Percentiles rank a stretch among this genome's conserved stretches.
Conservation (phyloP, 2,329 filamentous ascomycete species). For the Aureobasidium melanogenum region DNA sequence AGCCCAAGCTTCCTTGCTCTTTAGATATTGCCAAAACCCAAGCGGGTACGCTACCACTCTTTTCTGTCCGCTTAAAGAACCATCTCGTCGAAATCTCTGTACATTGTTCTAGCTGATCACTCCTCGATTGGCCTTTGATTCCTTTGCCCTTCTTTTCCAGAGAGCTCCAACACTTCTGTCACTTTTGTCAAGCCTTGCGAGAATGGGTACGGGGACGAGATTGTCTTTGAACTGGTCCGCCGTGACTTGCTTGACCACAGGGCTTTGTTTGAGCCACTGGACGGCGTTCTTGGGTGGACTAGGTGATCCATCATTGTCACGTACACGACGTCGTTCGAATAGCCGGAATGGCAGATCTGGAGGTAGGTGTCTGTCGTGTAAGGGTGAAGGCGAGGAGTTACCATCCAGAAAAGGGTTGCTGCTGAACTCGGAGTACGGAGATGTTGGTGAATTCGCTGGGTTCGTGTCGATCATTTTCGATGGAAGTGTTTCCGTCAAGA, state of each 20-base stretch:
- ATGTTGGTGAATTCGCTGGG: background rate
- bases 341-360: background rate
- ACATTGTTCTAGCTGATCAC: background rate
- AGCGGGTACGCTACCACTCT: background rate
- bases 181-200: background rate
- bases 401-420: background rate
- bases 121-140: background rate
- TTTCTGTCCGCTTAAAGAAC: background rate
- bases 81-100: background rate
- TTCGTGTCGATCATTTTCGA: background rate
- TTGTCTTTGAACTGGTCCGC: background rate
- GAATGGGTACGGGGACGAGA: background rate
- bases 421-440: background rate
- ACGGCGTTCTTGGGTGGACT: slow-evolving; percentile 2
- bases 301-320: background rate
- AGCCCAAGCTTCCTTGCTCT: too few species aligned
- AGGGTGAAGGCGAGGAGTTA: background rate
- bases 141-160: background rate
- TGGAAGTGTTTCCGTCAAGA: background rate
- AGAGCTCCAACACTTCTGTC: background rate
- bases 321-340: background rate
- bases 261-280: background rate
- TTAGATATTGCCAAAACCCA: background rate
- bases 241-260: background rate
- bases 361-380: background rate